Evolutionary conservation across 78 protist species (phyloP).

Genomic region (Dictyostelium purpureum): DNA sequence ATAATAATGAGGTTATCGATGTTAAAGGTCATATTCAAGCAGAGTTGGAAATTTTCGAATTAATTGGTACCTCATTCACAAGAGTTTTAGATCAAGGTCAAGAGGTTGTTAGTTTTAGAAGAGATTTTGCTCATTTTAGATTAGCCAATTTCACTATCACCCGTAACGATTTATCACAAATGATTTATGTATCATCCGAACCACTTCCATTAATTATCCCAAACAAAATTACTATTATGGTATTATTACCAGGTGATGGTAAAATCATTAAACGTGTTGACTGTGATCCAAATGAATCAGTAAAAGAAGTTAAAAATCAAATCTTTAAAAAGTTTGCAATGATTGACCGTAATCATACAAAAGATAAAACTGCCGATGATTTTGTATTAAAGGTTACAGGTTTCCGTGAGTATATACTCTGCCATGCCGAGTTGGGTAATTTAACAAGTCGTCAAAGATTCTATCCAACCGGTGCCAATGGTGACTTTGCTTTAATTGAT

Average conservation of each 20-base stretch:
- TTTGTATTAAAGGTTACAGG: conserved; percentile 68
- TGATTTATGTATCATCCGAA: conserved; percentile 36
- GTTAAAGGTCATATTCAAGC: conserved; percentile 53
- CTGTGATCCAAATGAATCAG: conserved; percentile 22
- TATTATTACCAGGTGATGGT: conserved; percentile 9
- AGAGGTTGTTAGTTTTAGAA: conserved; percentile 42
- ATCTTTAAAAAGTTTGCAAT: conserved; percentile 60
- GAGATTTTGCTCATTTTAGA: conserved; percentile 66
- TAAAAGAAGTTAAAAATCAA: background rate
- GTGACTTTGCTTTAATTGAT: conserved; percentile 44
- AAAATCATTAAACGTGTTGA: conserved; percentile 38
- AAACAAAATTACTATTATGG: conserved; percentile 20
- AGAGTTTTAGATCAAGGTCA: conserved; percentile 27
- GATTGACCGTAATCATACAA: conserved; percentile 36
- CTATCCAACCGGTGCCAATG: conserved; percentile 32
- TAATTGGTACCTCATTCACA: conserved; percentile 38
- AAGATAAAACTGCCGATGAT: conserved; percentile 8
- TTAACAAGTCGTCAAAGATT: background rate
- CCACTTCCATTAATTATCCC: conserved; percentile 54
- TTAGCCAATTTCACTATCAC: conserved; percentile 1
- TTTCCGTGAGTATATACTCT: conserved; percentile 51
- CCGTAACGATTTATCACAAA: conserved; percentile 25
- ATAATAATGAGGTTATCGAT: conserved; percentile 14
- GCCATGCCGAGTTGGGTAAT: conserved; percentile 5
- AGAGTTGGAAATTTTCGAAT: conserved; percentile 49